A percentile compares a stretch with the other conserved stretches of the same genome.
phyloP scores from a whole-genome alignment of 208 protist genomes.

The Kentomonas sorsogonicus region DNA sequence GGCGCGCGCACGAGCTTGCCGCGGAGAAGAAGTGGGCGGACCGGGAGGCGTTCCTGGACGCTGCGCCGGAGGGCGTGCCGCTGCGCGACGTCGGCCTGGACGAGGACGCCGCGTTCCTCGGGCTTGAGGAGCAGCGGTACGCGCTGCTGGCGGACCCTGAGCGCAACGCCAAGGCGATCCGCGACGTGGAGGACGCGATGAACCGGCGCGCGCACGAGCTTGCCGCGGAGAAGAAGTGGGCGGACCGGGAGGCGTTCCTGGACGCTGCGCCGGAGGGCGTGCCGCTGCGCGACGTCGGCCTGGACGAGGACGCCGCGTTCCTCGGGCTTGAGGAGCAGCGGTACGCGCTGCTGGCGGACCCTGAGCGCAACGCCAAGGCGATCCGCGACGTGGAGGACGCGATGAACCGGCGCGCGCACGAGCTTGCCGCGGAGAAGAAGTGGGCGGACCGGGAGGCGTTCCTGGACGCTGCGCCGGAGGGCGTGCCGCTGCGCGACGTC shows the following conservation, averaged over 20 bases:
- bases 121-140: conserved; percentile 41
- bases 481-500: neutral
- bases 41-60: conserved; percentile 33
- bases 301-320: conserved; percentile 62
- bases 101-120: conserved; percentile 40
- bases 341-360: conserved; percentile 36
- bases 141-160: conserved; percentile 32
- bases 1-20: conserved; percentile 36
- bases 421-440: neutral
- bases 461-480: neutral
- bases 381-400: conserved; percentile 41
- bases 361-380: conserved; percentile 23
- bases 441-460: neutral
- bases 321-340: conserved; percentile 51
- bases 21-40: conserved; percentile 48
- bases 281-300: conserved; percentile 36
- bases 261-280: conserved; percentile 51
- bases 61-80: conserved; percentile 52
- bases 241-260: conserved; percentile 32
- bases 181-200: conserved; percentile 50
- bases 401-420: conserved; percentile 18
- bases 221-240: conserved; percentile 37
- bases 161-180: conserved; percentile 32
- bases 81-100: conserved; percentile 41
- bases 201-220: conserved; percentile 54